phyloP scores from a whole-genome alignment of 1,284 basidiomycete genomes.

The Cutaneotrichosporon sp. region DNA sequence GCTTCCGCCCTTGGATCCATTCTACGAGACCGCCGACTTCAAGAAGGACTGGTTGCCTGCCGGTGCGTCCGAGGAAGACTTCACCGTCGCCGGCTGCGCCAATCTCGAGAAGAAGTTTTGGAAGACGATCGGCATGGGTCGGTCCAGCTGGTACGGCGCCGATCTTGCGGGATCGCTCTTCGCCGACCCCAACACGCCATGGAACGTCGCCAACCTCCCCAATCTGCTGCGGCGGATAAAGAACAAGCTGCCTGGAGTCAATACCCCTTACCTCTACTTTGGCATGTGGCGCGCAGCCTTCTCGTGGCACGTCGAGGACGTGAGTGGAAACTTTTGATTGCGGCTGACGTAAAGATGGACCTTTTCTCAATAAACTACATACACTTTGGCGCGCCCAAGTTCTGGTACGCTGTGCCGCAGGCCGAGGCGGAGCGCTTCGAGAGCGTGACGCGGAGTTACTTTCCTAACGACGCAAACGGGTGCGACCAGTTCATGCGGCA shows the following conservation, averaged over 20 bases:
- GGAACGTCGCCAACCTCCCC: conserved; percentile 90
- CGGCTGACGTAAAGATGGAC: conserved; percentile 62
- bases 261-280: conserved; percentile 96
- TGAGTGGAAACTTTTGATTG: conserved; percentile 42
- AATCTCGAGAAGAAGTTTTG: conserved; percentile 87
- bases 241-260: conserved; percentile 77
- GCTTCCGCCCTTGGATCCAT: conserved; percentile 41
- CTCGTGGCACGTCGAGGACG: conserved; percentile 94
- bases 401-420: conserved; percentile 96
- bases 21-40: conserved; percentile 66
- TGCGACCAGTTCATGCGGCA: conserved; percentile 94
- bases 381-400: conserved; percentile 92
- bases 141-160: conserved; percentile 91
- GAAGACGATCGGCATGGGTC: conserved; percentile 69
- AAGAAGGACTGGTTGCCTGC: conserved; percentile 70
- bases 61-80: conserved; percentile 65
- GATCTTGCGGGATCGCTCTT: conserved; percentile 82
- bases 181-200: conserved; percentile 69
- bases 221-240: conserved; percentile 74
- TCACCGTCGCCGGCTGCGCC: conserved; percentile 76
- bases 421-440: conserved; percentile 71
- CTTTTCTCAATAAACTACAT: conserved; percentile 99
- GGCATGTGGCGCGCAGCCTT: conserved; percentile 99
- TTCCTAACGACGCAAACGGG: conserved; percentile 72
- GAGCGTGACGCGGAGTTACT: conserved; percentile 60